Evolutionary conservation across 805 yeast genomes (phyloP), one percentile per base, ranked within the genome.

Genomic region (Metschnikowia drakensbergensis): DNA sequence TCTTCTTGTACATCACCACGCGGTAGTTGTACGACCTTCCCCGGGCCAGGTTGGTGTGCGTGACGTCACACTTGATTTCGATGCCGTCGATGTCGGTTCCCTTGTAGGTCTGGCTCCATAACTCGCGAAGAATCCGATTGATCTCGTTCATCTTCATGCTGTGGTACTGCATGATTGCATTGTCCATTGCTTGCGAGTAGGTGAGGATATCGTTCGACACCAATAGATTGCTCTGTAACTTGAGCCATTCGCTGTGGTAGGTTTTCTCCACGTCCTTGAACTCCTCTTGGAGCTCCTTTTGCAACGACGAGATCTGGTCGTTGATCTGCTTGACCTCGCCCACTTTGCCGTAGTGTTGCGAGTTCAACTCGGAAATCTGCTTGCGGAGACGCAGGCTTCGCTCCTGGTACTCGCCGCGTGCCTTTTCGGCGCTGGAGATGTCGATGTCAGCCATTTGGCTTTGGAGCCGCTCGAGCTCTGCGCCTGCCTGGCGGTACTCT

Each of bases 71-170:
- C 55, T 83, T 78, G 53, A 94, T 88, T 58, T 86, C 80, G 42
- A 94, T 90, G 0, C 95, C 81, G 61, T 94, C 97, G 40, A 94
- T 89, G 67, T 94, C 99, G 2, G 97, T 86, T 1, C 99, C 99
- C 54, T 86, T 85, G 61, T 94, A 94, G 0, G 99, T 94, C 43
- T 80, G 81, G 54, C 88, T 87, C 99, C 99, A 94, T 37, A 94
- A 68, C 59, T 91, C 97, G 58, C 88, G 94, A 39, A 94, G 73
- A 31, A 89, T 86, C 51, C 86, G 74, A 67, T 94, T 94, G 58
- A 92, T 89, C 58, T 90, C 96, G 57, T 82, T 82, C 99, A 94
- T 94, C 63, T 94, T 94, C 51, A 85, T 68, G 49, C 88, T 79
- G 65, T 94, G 99, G 62, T 82, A 92, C 59, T 83, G 83, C 96